Conservation (phyloP, 2,329 filamentous ascomycete species). For the Epichloe scottii region DNA sequence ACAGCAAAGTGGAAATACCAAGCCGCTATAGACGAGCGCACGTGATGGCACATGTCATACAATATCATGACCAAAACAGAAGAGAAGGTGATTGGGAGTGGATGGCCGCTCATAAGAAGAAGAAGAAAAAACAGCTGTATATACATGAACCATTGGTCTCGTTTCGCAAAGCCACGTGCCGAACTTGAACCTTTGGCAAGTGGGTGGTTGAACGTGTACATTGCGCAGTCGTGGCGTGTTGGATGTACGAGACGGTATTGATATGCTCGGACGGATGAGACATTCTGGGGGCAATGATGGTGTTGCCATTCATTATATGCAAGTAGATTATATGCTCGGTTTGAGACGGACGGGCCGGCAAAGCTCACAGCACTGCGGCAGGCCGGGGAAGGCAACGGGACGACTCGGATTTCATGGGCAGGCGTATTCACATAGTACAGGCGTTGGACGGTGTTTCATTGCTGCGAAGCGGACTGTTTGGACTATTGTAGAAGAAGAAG, state of each 20-base stretch:
- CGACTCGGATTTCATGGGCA: background rate
- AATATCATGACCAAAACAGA: background rate
- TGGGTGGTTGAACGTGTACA: background rate
- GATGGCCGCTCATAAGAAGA: background rate
- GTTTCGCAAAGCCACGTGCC: background rate
- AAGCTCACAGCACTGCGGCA: background rate
- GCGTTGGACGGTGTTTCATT: slow-evolving; percentile 1
- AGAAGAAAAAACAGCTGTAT: background rate
- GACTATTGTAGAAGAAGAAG: background rate
- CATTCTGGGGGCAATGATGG: background rate
- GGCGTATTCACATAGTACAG: slow-evolving; percentile 2
- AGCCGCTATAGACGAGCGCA: background rate
- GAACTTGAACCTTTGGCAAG: background rate
- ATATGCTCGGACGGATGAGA: background rate
- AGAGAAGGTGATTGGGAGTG: background rate
- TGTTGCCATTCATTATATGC: background rate
- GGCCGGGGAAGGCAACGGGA: background rate
- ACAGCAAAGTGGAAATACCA: background rate
- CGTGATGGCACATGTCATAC: background rate
- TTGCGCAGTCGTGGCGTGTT: background rate
- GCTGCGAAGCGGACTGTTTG: background rate
- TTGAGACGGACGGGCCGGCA: slow-evolving; percentile 3
- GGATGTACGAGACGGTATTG: background rate
- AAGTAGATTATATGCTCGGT: slow-evolving; percentile 2
- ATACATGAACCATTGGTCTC: background rate